Evolutionary conservation across 2,329 filamentous ascomycete genomes (phyloP), one percentile per base, ranked within the genome.

Genomic region (Domatiomyces globalis): DNA sequence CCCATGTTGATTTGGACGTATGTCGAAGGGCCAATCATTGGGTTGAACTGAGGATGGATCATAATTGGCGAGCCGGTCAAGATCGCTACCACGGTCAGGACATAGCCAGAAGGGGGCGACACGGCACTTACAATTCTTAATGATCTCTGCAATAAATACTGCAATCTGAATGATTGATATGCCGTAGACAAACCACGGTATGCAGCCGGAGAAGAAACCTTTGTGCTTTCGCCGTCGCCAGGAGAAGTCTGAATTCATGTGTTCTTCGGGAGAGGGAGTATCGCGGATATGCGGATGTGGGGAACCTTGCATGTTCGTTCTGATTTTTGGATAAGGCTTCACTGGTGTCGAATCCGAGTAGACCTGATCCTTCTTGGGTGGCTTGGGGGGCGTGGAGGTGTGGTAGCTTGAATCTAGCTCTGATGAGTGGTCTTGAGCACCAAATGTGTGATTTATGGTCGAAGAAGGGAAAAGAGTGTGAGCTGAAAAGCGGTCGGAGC

Each of bases 1-100:
- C 92, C 92, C 87, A 98, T 95, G 67, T 94, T 94, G 72, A 96
- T 95, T 61, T 94, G 79, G 20, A 96, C 80, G 60, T 87, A 87
- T 1, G 83, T 79, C 4, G 89, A 95, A 1, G 92, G 92, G 0
- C 92, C 92, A 63, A 98, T 95, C 87, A 98, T 95, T 53, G 86
- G 85, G 69, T 96, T 98, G 72, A 98, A 94, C 15, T 76, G 77
- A 1, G 92, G 92, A 51, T 90, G 79, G 49, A 81, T 89, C 71
- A 73, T 69, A 50, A 74, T 73, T 3, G 71, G 79, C 0, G 84
- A 83, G 50, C 85, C 85, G 1, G 90, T 95, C 27, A 89, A 71
- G 59, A 84, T 75, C 49, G 76, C 85, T 88, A 56, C 10, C 9
- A 5, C 33, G 2, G 33, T 39, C 33, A 39, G 33, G 5, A 39